A percentile compares a stretch with the other conserved stretches of the same genome.
Conservation (phyloP, 208 protist genomes). For the Leptomonas pyrrhocoris region DNA sequence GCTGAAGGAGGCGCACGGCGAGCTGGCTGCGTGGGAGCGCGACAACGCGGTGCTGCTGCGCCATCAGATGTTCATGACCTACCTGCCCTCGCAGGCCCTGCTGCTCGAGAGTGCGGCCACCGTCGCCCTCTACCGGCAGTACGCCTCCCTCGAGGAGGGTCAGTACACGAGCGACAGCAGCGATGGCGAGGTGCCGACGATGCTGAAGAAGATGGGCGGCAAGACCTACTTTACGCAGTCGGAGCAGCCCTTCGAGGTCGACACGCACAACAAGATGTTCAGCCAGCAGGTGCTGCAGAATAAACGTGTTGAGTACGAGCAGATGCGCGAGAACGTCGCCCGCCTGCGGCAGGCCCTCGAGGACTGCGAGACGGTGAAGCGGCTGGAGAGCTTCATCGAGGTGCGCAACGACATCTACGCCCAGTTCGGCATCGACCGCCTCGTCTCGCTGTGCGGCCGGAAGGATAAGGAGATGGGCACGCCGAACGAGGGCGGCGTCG, state of each 20-base stretch:
- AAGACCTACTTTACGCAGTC: conserved; percentile 74
- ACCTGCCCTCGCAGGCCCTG: conserved; percentile 73
- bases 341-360: conserved; percentile 53
- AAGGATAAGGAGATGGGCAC: conserved; percentile 70
- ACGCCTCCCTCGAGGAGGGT: conserved; percentile 73
- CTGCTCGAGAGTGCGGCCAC: conserved; percentile 82
- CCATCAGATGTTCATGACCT: conserved; percentile 88
- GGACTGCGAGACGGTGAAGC: conserved; percentile 52
- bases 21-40: conserved; percentile 77
- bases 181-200: conserved; percentile 70
- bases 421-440: conserved; percentile 77
- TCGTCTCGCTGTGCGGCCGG: conserved; percentile 73
- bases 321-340: conserved; percentile 69
- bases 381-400: conserved; percentile 67
- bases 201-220: conserved; percentile 74
- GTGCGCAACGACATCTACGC: conserved; percentile 65
- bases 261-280: conserved; percentile 88
- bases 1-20: conserved; percentile 77
- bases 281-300: conserved; percentile 87
- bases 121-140: conserved; percentile 85
- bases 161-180: conserved; percentile 83
- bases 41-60: conserved; percentile 83
- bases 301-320: conserved; percentile 85
- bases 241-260: conserved; percentile 66
- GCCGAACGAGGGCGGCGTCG: conserved; percentile 73